Evolutionary conservation across 1,284 basidiomycete genomes (phyloP).

Genomic region (Moesziomyces globuligerus): DNA sequence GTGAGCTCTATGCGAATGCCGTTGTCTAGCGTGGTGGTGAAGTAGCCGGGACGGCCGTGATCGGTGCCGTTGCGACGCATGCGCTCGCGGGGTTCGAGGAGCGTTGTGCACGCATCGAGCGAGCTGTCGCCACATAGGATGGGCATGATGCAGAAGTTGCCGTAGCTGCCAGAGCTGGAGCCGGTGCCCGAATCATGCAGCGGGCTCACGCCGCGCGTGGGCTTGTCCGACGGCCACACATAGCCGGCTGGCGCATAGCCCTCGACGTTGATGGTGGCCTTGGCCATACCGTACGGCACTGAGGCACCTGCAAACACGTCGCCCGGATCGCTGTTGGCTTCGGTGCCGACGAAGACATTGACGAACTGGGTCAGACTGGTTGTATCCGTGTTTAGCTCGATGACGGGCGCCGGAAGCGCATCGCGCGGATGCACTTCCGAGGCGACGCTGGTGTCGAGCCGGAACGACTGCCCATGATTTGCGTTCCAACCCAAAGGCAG

Average conservation of each 20-base stretch:
- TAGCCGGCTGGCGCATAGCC: conserved; percentile 58
- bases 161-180: conserved; percentile 53
- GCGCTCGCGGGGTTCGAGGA: conserved; percentile 50
- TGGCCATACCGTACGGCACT: conserved; percentile 59
- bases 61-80: conserved; percentile 39
- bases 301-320: conserved; percentile 56
- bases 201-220: conserved; percentile 52
- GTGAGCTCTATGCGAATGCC: conserved; percentile 57
- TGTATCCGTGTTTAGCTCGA: background rate
- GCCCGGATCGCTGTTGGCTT: conserved; percentile 40
- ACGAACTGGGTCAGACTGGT: conserved; percentile 32
- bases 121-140: conserved; percentile 48
- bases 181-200: conserved; percentile 62
- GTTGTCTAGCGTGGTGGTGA: conserved; percentile 55
- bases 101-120: conserved; percentile 51
- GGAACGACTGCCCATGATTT: conserved; percentile 11
- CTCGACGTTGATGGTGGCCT: conserved; percentile 56
- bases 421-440: conserved; percentile 1
- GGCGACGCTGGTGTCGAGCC: background rate
- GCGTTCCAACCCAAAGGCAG: background rate
- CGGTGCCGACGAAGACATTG: conserved; percentile 45
- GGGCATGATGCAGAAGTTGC: conserved; percentile 60
- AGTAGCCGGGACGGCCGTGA: conserved; percentile 55
- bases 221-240: conserved; percentile 35
- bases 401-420: background rate